These are phyloP conservation scores for Marasmius oreades DNA, from an alignment of 1,284 basidiomycete genomes.

Conservation along the genomic window DNA sequence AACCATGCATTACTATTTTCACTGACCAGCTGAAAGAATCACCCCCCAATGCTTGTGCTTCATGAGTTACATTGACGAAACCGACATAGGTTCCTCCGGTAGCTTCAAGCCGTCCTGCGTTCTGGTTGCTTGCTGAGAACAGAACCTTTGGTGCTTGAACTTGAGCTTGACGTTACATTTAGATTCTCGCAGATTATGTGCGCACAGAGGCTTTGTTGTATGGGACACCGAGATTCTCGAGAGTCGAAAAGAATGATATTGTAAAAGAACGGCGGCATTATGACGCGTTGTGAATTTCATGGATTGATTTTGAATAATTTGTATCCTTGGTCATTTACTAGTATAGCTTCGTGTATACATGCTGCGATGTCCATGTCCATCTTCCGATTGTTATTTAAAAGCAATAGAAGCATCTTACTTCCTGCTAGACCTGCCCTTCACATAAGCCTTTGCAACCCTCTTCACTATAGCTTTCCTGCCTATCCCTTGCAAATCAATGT, in stretches of 20 bases:
- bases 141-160: not conserved
- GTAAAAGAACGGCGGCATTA: not conserved
- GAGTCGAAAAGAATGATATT: not conserved
- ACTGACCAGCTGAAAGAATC: not conserved
- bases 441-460: conserved; percentile 51
- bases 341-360: no score
- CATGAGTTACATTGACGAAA: not conserved
- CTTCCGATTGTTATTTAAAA: no score
- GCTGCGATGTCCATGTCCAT: no score
- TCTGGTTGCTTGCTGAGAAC: not conserved
- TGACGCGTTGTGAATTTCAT: no score
- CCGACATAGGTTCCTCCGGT: not conserved
- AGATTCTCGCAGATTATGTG: not conserved
- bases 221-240: not conserved
- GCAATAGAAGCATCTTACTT: no score
- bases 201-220: not conserved
- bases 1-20: no score
- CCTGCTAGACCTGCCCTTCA: conserved; percentile 31
- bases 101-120: not conserved
- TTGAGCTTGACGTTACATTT: not conserved
- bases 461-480: conserved; percentile 68
- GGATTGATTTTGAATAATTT: no score
- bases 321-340: no score
- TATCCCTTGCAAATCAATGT: conserved; percentile 72
- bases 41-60: not conserved